These are phyloP conservation scores for Athelia sp. DNA, from an alignment of 1,284 basidiomycete genomes.

Conservation along the genomic window DNA sequence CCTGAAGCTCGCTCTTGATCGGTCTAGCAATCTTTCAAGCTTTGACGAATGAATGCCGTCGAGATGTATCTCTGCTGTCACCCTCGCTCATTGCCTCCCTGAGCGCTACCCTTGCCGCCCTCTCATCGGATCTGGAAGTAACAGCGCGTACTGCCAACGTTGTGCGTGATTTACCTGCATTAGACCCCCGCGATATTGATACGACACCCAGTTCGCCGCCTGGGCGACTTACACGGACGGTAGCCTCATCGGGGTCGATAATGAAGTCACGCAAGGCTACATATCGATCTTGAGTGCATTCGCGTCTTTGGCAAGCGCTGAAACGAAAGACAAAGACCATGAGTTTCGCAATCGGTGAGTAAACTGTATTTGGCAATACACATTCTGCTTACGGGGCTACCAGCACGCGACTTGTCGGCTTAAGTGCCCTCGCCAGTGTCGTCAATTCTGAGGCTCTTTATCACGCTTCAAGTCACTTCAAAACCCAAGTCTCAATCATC, in stretches of 20 bases:
- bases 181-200: too few relatives aligned
- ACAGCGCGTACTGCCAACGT: constrained; percentile 79
- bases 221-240: constrained; percentile 94
- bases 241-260: constrained; percentile 74
- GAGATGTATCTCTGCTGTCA: constrained; percentile 82
- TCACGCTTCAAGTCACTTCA: constrained; percentile 71
- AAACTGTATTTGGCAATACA: constrained; percentile 2
- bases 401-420: constrained; percentile 82
- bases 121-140: constrained; percentile 80
- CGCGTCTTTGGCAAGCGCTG: constrained; percentile 51
- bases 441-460: constrained; percentile 85
- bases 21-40: constrained; percentile 83
- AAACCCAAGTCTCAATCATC: constrained; percentile 67
- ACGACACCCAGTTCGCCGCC: constrained; percentile 75
- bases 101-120: constrained; percentile 55
- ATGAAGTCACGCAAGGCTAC: constrained; percentile 67
- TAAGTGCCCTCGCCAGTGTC: constrained; percentile 79
- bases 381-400: neutral
- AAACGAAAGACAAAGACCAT: constrained; percentile 42
- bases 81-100: constrained; percentile 75
- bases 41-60: constrained; percentile 85
- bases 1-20: constrained; percentile 69
- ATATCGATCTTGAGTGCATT: constrained; percentile 67
- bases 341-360: constrained; percentile 67
- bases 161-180: too few relatives aligned